Percentiles rank a stretch among this genome's conserved stretches.
Conservation (phyloP, 1,284 basidiomycete species). For the Boletus nobilissimus region DNA sequence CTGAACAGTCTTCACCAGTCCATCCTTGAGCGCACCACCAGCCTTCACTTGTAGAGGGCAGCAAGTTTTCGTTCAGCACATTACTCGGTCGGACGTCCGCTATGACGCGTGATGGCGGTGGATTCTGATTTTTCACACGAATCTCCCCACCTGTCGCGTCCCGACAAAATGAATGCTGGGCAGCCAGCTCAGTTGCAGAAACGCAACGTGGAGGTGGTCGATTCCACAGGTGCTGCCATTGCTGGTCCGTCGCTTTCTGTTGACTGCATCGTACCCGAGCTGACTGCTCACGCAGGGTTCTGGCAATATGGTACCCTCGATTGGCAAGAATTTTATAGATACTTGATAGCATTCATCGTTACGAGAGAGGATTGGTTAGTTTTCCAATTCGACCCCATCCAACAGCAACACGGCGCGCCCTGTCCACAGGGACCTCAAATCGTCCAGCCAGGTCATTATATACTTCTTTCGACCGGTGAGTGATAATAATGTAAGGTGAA, state of each 20-base stretch:
- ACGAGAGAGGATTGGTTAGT: constrained; percentile 6
- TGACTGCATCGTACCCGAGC: background rate
- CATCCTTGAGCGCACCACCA: too few species aligned
- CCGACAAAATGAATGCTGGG: background rate
- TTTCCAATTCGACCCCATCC: background rate
- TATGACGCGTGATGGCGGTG: too few species aligned
- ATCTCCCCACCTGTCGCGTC: too few species aligned
- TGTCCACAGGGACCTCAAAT: constrained; percentile 1
- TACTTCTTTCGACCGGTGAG: constrained; percentile 3
- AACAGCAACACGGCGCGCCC: background rate
- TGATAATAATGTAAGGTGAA: background rate
- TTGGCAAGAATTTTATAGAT: constrained; percentile 2
- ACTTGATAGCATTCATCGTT: background rate
- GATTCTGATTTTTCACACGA: too few species aligned
- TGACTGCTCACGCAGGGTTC: background rate
- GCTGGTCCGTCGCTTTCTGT: background rate
- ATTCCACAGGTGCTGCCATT: background rate
- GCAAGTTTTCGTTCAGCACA: too few species aligned
- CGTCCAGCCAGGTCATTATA: background rate
- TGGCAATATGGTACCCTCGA: constrained; percentile 10
- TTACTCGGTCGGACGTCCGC: too few species aligned
- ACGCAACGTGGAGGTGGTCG: constrained; percentile 5
- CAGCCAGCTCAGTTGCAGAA: background rate
- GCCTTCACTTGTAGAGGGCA: too few species aligned
- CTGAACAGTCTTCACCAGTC: too few species aligned